These are phyloP conservation scores for Termitomyces sp. DNA, from an alignment of 768 basidiomycete genomes.

Conservation along the genomic window DNA sequence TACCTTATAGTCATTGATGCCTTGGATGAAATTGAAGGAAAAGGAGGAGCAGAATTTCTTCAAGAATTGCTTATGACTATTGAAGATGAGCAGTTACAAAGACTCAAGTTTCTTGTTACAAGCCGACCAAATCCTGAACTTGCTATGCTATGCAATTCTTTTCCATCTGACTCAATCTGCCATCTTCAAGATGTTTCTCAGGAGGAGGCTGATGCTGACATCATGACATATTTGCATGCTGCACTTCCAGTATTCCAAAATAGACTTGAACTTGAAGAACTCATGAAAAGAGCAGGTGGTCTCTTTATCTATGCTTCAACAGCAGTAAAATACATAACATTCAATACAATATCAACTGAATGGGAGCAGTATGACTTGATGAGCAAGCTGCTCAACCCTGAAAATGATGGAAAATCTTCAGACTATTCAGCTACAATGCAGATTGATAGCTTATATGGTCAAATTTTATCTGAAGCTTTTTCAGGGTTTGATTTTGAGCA, in stretches of 20 bases:
- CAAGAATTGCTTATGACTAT: neutral
- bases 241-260: neutral
- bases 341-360: too few relatives aligned
- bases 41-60: conserved; percentile 10
- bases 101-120: conserved; percentile 4
- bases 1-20: conserved; percentile 12
- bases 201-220: neutral
- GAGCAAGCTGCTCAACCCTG: neutral
- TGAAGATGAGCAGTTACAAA: neutral
- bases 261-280: neutral
- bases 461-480: neutral
- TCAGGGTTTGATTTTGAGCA: neutral
- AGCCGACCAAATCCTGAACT: conserved; percentile 13
- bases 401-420: neutral
- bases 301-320: neutral
- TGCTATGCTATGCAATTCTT: conserved; percentile 12
- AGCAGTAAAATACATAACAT: neutral
- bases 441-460: neutral
- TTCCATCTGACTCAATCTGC: conserved; percentile 13
- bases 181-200: conserved; percentile 2
- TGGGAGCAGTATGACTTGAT: neutral
- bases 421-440: too few relatives aligned
- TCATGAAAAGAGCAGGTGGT: neutral
- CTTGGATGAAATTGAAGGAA: conserved; percentile 5
- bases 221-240: neutral